Evolutionary conservation across 2,329 filamentous ascomycete genomes (phyloP).

Genomic region (Aspergillus luchuensis): DNA sequence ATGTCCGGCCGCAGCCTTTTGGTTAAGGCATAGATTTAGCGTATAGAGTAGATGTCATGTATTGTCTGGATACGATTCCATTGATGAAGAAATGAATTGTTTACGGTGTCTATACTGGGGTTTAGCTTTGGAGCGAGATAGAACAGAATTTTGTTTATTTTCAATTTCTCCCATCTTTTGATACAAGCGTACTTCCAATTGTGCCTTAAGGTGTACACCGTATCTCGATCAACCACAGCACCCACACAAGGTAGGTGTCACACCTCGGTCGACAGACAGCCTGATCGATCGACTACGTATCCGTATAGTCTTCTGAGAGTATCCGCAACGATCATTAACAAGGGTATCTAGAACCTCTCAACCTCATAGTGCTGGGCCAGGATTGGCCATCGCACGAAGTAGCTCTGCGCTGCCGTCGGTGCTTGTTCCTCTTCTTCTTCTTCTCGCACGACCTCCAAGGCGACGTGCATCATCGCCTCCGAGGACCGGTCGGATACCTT

Average conservation of each 20-base stretch:
- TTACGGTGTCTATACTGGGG: conserved; percentile 17
- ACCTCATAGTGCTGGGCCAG: neutral
- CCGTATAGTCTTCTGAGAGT: neutral
- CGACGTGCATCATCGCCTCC: neutral
- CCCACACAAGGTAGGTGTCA: neutral
- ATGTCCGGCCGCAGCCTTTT: conserved; percentile 89
- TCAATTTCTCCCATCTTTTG: neutral
- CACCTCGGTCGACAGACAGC: neutral
- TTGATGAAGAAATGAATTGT: conserved; percentile 29
- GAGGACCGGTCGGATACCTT: neutral
- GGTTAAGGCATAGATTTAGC: conserved; percentile 59
- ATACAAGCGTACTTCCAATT: neutral
- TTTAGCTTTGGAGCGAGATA: conserved; percentile 1
- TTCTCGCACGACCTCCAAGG: neutral
- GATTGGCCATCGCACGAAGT: neutral
- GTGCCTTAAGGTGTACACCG: neutral
- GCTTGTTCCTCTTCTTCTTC: neutral
- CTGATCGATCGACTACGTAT: neutral
- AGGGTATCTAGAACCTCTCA: conserved; percentile 5
- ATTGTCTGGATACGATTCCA: conserved; percentile 24
- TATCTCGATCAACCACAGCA: neutral
- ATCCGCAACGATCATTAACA: neutral
- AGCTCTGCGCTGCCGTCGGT: neutral
- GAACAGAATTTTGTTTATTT: neutral
- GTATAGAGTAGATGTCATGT: conserved; percentile 22